Conservation (phyloP, 768 basidiomycete species). For the Leccinum truebloodii region DNA sequence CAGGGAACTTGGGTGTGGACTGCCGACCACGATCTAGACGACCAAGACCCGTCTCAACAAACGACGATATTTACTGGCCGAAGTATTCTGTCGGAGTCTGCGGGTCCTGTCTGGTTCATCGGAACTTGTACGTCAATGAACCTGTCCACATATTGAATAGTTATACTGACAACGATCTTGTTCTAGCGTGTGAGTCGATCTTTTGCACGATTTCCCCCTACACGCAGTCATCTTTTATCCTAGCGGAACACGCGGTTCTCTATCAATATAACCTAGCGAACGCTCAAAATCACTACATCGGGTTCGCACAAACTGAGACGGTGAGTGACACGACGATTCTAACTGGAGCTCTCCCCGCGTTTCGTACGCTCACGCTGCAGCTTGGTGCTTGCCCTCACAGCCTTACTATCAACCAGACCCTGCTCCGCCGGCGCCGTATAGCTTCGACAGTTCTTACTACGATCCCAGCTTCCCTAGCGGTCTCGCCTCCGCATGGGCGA, state of each 20-base stretch:
- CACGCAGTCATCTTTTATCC: not conserved
- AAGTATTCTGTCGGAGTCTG: slow-evolving; percentile 71
- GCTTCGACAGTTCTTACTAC: slow-evolving; percentile 31
- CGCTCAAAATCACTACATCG: slow-evolving; percentile 50
- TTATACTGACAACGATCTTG: not conserved
- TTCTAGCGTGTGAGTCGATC: slow-evolving; percentile 23
- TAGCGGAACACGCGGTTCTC: slow-evolving; percentile 47
- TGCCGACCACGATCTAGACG: slow-evolving; percentile 65
- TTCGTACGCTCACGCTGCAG: not conserved
- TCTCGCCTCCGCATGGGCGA: slow-evolving; percentile 12
- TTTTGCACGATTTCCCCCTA: not conserved
- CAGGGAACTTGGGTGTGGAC: slow-evolving; percentile 81
- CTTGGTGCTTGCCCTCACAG: slow-evolving; percentile 20
- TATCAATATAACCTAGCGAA: slow-evolving; percentile 49
- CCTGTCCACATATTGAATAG: not conserved
- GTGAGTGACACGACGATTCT: slow-evolving; percentile 24
- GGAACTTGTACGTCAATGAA: slow-evolving; percentile 48
- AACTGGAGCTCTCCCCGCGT: not conserved
- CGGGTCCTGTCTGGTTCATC: slow-evolving; percentile 81
- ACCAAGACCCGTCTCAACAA: slow-evolving; percentile 46
- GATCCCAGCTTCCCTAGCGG: slow-evolving; percentile 38
- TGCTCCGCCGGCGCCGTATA: slow-evolving; percentile 43
- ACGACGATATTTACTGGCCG: slow-evolving; percentile 63
- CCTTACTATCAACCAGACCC: slow-evolving; percentile 52
- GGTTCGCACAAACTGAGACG: slow-evolving; percentile 53